phyloP scores from a whole-genome alignment of 1,139 yeast species.

The Trichomonascaceae sp. region DNA sequence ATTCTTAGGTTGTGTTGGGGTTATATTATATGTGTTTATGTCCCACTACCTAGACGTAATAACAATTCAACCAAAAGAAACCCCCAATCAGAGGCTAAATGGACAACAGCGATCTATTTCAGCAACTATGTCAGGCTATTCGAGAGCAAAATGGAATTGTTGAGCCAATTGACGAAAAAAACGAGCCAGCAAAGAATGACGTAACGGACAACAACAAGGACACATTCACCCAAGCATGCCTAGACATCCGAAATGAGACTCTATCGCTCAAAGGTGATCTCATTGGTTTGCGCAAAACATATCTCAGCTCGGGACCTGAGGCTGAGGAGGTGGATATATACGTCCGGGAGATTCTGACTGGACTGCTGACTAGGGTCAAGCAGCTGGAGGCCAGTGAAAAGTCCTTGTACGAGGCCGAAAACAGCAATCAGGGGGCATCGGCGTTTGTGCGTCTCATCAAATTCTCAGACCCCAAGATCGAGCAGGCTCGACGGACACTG shows the following conservation, averaged over 20 bases:
- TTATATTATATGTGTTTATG: too few relatives aligned
- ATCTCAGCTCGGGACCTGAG: background rate
- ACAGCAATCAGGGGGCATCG: conserved; percentile 76
- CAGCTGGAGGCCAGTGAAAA: conserved; percentile 45
- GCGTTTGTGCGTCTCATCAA: conserved; percentile 74
- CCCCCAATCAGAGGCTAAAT: background rate
- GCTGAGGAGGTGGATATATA: background rate
- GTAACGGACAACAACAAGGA: too few relatives aligned
- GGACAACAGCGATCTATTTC: background rate
- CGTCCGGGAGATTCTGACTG: background rate
- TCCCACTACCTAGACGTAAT: too few relatives aligned
- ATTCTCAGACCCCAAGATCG: conserved; percentile 16
- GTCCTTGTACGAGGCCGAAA: conserved; percentile 65
- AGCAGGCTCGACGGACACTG: conserved; percentile 18
- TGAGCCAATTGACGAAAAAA: background rate
- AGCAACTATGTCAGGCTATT: background rate
- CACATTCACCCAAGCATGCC: background rate
- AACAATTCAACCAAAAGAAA: too few relatives aligned
- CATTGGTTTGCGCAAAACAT: background rate
- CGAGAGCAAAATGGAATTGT: background rate
- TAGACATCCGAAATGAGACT: background rate
- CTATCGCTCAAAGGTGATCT: background rate
- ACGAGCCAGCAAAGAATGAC: too few relatives aligned
- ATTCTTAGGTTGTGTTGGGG: too few relatives aligned
- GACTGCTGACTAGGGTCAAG: background rate